Evolutionary conservation across 23 red algal genomes (phyloP).

Genomic region (Gracilariopsis chorda): DNA sequence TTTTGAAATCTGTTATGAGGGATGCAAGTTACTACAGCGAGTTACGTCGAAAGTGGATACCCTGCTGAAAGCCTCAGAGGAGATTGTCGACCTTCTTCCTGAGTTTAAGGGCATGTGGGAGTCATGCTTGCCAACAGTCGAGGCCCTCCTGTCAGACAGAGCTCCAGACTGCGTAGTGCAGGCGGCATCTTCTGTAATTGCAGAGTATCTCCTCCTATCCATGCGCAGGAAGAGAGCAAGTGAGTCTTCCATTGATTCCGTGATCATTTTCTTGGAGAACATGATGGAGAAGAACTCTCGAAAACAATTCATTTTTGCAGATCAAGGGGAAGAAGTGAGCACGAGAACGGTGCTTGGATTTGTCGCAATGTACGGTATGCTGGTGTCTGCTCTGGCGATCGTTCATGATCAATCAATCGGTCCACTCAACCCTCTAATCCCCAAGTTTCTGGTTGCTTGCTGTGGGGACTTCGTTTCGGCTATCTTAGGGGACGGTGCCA

Average conservation of each 20-base stretch:
- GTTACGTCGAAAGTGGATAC: slow-evolving; percentile 12
- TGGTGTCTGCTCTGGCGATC: slow-evolving; percentile 14
- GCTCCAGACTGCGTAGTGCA: slow-evolving; percentile 34
- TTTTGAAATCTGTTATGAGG: slow-evolving; percentile 30
- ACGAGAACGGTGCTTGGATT: slow-evolving; percentile 8
- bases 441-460: slow-evolving; percentile 30
- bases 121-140: neutral
- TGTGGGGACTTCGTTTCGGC: slow-evolving; percentile 39
- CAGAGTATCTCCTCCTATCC: slow-evolving; percentile 30
- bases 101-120: slow-evolving; percentile 54
- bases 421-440: neutral
- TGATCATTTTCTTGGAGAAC: neutral
- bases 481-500: slow-evolving; percentile 5
- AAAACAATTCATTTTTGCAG: slow-evolving; percentile 8
- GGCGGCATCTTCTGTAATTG: slow-evolving; percentile 12
- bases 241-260: neutral
- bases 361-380: slow-evolving; percentile 13
- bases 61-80: neutral
- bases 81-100: neutral
- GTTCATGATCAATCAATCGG: neutral
- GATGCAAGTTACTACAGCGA: slow-evolving; percentile 48
- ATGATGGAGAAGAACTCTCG: slow-evolving; percentile 5
- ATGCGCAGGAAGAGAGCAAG: neutral
- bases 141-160: slow-evolving; percentile 31
- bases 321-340: slow-evolving; percentile 50